Conservation (phyloP, 2,329 filamentous ascomycete genomes). For the Volutella citrinella region DNA sequence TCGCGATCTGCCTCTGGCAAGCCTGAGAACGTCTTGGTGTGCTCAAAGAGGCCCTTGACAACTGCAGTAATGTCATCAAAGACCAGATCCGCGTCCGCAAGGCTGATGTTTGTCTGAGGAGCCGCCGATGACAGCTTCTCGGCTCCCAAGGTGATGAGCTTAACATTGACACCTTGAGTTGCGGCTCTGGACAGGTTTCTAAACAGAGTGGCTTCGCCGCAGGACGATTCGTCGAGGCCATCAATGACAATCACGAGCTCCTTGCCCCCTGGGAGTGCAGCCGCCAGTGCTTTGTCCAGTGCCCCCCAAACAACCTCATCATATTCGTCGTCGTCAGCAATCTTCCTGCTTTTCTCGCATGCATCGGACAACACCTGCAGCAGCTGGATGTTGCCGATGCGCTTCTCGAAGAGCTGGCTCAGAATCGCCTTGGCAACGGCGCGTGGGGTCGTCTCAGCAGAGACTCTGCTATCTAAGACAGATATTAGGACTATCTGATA, state of each 20-base stretch:
- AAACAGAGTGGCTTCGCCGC: slow-evolving; percentile 27
- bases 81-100: background rate
- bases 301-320: slow-evolving; percentile 35
- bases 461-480: slow-evolving; percentile 28
- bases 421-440: slow-evolving; percentile 34
- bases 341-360: slow-evolving; percentile 23
- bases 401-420: slow-evolving; percentile 33
- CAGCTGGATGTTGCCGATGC: slow-evolving; percentile 37
- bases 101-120: background rate
- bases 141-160: background rate
- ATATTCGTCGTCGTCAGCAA: slow-evolving; percentile 24
- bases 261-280: slow-evolving; percentile 27
- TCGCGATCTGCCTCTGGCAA: slow-evolving; percentile 32
- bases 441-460: slow-evolving; percentile 26
- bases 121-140: background rate
- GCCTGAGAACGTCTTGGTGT: slow-evolving; percentile 17
- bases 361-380: slow-evolving; percentile 32
- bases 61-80: background rate
- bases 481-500: no score
- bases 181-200: slow-evolving; percentile 22
- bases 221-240: slow-evolving; percentile 33
- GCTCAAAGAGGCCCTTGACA: slow-evolving; percentile 18
- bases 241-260: slow-evolving; percentile 36
- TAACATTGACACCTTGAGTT: slow-evolving; percentile 8
- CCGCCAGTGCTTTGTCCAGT: slow-evolving; percentile 25